phyloP scores from a whole-genome alignment of 108 stramenopile species.

The Fistulifera pelliculosa region DNA sequence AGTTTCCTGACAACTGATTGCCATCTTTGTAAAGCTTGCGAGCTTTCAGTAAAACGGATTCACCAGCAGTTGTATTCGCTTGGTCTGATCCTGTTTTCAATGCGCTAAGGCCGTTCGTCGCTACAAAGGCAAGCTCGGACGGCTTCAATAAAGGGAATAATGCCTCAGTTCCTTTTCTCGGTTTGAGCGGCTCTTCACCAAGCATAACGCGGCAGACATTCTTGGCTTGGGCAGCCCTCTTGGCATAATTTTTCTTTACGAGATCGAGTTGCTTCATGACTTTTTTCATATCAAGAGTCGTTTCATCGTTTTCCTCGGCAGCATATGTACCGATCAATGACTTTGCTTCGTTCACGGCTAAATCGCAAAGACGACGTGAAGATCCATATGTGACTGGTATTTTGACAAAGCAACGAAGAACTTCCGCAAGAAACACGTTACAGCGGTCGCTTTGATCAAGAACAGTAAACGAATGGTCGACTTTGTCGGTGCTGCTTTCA shows the following conservation, averaged over 20 bases:
- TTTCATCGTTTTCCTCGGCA: conserved; percentile 13
- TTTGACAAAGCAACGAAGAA: conserved; percentile 44
- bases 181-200: conserved; percentile 1
- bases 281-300: conserved; percentile 15
- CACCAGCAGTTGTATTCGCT: background rate
- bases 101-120: background rate
- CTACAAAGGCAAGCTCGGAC: background rate
- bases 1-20: background rate
- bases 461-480: conserved; percentile 19
- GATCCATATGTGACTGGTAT: conserved; percentile 5
- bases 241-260: conserved; percentile 16
- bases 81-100: background rate
- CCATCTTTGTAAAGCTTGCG: background rate
- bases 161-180: conserved; percentile 6
- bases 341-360: conserved; percentile 9
- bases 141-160: conserved; percentile 20
- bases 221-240: conserved; percentile 16
- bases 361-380: conserved; percentile 3
- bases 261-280: conserved; percentile 9
- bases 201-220: conserved; percentile 10
- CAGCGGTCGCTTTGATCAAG: conserved; percentile 45
- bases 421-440: conserved; percentile 59
- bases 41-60: background rate
- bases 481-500: conserved; percentile 3
- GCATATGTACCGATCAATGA: conserved; percentile 2